phyloP scores from a whole-genome alignment of 2,329 filamentous ascomycete genomes.

The Gremmenia infestans region DNA sequence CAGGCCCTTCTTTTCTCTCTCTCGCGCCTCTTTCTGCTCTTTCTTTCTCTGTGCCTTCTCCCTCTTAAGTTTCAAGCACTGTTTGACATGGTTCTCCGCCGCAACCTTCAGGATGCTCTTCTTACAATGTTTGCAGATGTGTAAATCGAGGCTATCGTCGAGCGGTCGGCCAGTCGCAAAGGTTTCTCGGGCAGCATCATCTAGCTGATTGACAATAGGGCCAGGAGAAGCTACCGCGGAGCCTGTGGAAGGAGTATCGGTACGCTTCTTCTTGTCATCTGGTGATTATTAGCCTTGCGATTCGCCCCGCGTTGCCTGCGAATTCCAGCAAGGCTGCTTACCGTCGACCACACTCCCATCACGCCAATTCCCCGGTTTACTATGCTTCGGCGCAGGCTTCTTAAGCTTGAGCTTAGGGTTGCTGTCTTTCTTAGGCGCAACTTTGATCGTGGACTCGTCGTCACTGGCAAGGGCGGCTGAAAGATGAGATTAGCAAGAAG shows the following conservation, averaged over 20 bases:
- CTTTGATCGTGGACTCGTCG: conserved; percentile 58
- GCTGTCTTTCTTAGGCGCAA: conserved; percentile 41
- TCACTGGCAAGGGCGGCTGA: conserved; percentile 32
- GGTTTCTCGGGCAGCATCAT: conserved; percentile 69
- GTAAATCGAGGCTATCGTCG: conserved; percentile 72
- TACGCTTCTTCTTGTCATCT: conserved; percentile 53
- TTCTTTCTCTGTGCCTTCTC: conserved; percentile 33
- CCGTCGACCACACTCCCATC: conserved; percentile 61
- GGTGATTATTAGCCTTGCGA: conserved; percentile 7
- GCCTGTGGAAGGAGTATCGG: conserved; percentile 36
- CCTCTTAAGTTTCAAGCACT: conserved; percentile 65
- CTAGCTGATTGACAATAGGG: conserved; percentile 62
- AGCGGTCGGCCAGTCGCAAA: conserved; percentile 79
- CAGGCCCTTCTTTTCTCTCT: conserved; percentile 39
- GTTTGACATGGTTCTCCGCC: conserved; percentile 73
- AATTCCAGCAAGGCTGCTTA: conserved; percentile 32
- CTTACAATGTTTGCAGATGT: conserved; percentile 92
- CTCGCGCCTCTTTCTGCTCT: conserved; percentile 31
- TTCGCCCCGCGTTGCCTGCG: background rate
- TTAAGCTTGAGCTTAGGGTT: conserved; percentile 54
- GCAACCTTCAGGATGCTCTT: conserved; percentile 74
- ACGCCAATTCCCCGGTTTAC: conserved; percentile 66
- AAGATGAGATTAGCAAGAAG: background rate
- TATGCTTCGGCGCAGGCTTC: conserved; percentile 56
- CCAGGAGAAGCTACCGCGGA: conserved; percentile 43